Percentiles rank a stretch among this genome's conserved stretches.
Conservation (phyloP, 2,329 filamentous ascomycete genomes). For the Epichloe gansuensis region DNA sequence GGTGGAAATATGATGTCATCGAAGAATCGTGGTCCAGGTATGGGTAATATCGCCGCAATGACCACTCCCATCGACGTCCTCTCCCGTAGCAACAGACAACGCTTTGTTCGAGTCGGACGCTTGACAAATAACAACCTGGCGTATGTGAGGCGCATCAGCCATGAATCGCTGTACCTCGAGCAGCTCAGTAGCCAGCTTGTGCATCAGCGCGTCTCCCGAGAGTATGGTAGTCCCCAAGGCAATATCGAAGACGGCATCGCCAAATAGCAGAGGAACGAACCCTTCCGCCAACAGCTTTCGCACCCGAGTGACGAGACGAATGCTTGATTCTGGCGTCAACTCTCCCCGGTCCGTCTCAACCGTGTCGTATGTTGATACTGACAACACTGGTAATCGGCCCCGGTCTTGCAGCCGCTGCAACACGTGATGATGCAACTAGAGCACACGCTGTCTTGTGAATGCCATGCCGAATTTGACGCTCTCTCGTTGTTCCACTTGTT, state of each 20-base stretch:
- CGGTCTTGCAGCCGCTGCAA: neutral
- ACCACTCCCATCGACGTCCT: neutral
- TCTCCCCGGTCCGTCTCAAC: slow-evolving; percentile 1
- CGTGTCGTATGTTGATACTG: slow-evolving; percentile 3
- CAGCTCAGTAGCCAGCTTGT: neutral
- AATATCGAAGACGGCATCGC: slow-evolving; percentile 3
- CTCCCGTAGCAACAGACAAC: neutral
- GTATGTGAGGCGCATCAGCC: slow-evolving; percentile 1
- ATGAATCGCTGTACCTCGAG: neutral
- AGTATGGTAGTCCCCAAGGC: slow-evolving; percentile 2
- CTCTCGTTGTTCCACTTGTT: neutral
- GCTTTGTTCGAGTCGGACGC: neutral
- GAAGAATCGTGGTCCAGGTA: neutral
- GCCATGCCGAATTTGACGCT: slow-evolving; percentile 2
- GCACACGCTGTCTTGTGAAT: slow-evolving; percentile 1
- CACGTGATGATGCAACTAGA: slow-evolving; percentile 2
- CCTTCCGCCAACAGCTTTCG: neutral
- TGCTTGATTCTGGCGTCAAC: neutral
- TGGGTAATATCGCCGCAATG: neutral
- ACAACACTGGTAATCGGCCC: neutral
- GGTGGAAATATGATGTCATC: neutral
- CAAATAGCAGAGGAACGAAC: slow-evolving; percentile 2
- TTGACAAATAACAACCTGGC: neutral
- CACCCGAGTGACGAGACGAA: neutral
- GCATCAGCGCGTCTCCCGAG: slow-evolving; percentile 5